Conservation (phyloP, 441 rosid species). For the Melastoma candidum region DNA sequence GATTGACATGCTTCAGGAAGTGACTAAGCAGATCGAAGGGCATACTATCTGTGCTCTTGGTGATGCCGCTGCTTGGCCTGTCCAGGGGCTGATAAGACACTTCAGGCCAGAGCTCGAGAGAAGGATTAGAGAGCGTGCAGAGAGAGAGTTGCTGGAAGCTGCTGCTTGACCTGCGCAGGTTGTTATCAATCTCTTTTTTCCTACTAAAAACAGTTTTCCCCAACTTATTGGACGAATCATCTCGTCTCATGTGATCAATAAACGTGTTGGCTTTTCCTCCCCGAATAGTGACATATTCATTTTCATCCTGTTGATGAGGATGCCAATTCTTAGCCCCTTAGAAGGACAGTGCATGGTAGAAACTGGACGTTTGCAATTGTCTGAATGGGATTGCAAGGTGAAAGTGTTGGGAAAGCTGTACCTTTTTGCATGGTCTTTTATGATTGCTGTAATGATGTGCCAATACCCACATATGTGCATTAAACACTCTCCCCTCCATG, state of each 20-base stretch:
- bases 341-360: too few species aligned
- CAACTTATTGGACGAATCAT: background rate
- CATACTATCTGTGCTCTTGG: conserved; percentile 99
- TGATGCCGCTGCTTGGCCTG: conserved; percentile 99
- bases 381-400: too few species aligned
- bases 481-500: too few species aligned
- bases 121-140: conserved; percentile 83
- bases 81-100: conserved; percentile 93
- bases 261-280: too few species aligned
- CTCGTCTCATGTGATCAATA: background rate
- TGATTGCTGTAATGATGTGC: too few species aligned
- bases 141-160: conserved; percentile 85
- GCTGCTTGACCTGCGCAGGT: conserved; percentile 71
- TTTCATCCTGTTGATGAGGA: too few species aligned
- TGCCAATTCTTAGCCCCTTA: too few species aligned
- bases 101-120: conserved; percentile 99
- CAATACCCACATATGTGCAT: too few species aligned
- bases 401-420: too few species aligned
- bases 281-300: too few species aligned
- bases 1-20: conserved; percentile 98
- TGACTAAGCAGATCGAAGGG: conserved; percentile 98
- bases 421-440: too few species aligned
- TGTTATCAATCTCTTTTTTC: conserved; percentile 18
- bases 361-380: too few species aligned
- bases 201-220: background rate